Conservation (phyloP, 1,139 yeast genomes). For the Suhomyces coccinellae region DNA sequence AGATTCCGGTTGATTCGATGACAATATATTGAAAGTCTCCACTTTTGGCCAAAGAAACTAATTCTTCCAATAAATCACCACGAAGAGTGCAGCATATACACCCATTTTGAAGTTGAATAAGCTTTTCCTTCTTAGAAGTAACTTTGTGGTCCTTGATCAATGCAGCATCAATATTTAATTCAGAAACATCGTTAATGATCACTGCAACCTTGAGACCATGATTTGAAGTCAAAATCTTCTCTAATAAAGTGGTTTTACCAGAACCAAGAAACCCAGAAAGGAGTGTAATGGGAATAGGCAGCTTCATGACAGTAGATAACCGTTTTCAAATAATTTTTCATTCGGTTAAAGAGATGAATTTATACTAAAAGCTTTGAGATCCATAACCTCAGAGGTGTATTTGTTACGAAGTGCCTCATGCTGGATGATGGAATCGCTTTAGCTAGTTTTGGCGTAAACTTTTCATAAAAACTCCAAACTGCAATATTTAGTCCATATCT, state of each 20-base stretch:
- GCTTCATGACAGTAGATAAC: neutral
- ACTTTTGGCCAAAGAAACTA: constrained; percentile 33
- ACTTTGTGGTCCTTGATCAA: constrained; percentile 39
- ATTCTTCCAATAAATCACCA: constrained; percentile 45
- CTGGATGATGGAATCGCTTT: no score
- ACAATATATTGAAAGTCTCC: constrained; percentile 42
- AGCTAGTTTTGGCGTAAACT: no score
- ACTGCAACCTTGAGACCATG: constrained; percentile 46
- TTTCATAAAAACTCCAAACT: no score
- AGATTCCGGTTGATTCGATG: constrained; percentile 47
- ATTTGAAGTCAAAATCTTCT: constrained; percentile 36
- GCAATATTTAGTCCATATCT: no score
- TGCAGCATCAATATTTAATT: constrained; percentile 43
- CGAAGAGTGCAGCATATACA: constrained; percentile 50
- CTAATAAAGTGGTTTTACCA: constrained; percentile 48
- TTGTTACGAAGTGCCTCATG: no score
- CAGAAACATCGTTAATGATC: constrained; percentile 44
- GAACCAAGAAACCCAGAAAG: constrained; percentile 47
- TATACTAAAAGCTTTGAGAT: neutral
- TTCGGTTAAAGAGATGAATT: no score
- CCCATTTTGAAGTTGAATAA: constrained; percentile 48
- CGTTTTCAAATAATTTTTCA: no score
- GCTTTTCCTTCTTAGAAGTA: constrained; percentile 40
- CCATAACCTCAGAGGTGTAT: neutral
- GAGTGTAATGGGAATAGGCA: constrained; percentile 41